A percentile compares a stretch with the other conserved stretches of the same genome.
phyloP scores from a whole-genome alignment of 768 basidiomycete species.

The Pulveroboletus sp. region DNA sequence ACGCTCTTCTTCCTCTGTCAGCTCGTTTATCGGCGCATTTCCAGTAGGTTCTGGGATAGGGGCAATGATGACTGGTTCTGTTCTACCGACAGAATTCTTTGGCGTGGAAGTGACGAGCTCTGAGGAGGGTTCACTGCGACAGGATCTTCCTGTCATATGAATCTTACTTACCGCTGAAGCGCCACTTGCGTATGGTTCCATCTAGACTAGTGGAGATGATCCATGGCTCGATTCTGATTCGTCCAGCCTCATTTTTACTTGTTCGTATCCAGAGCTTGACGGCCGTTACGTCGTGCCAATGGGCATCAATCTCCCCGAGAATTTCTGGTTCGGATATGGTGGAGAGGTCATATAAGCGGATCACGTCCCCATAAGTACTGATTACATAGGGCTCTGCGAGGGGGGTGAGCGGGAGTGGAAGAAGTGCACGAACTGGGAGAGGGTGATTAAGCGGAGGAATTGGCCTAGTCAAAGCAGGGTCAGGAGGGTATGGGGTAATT shows the following conservation, averaged over 20 bases:
- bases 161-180: slow-evolving; percentile 50
- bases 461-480: slow-evolving; percentile 32
- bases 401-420: slow-evolving; percentile 62
- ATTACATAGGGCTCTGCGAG: slow-evolving; percentile 73
- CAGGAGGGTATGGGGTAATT: slow-evolving; percentile 46
- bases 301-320: slow-evolving; percentile 75
- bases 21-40: slow-evolving; percentile 30
- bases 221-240: slow-evolving; percentile 68
- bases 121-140: slow-evolving; percentile 4
- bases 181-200: slow-evolving; percentile 86
- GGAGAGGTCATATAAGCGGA: slow-evolving; percentile 80
- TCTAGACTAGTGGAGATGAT: slow-evolving; percentile 84
- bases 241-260: slow-evolving; percentile 41
- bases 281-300: slow-evolving; percentile 86
- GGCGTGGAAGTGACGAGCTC: slow-evolving; percentile 28
- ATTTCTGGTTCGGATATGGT: slow-evolving; percentile 64
- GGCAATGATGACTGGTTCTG: slow-evolving; percentile 18
- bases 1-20: slow-evolving; percentile 88
- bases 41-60: slow-evolving; percentile 28
- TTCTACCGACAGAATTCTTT: slow-evolving; percentile 16
- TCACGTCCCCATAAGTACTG: slow-evolving; percentile 80
- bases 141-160: not conserved
- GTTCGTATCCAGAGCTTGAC: slow-evolving; percentile 70
- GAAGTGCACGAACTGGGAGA: slow-evolving; percentile 65
- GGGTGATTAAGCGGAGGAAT: slow-evolving; percentile 58